A percentile compares a stretch with the other conserved stretches of the same genome.
Conservation (phyloP, 1,139 yeast species). For the Zygotorulaspora mrakii region DNA sequence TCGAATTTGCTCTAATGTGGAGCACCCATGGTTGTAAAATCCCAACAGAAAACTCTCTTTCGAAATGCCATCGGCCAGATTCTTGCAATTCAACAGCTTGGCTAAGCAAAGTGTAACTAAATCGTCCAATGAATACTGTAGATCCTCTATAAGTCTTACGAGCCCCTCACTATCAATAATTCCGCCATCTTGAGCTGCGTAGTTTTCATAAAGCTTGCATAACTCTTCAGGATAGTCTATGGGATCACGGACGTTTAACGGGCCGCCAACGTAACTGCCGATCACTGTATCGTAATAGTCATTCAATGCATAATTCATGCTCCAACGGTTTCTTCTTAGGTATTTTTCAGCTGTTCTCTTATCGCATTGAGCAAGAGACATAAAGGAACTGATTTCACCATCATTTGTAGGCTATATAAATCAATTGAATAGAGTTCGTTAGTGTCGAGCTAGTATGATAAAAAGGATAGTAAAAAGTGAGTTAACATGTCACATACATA, state of each 20-base stretch:
- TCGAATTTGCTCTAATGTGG: slow-evolving; percentile 50
- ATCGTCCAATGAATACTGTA: slow-evolving; percentile 72
- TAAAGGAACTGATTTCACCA: slow-evolving; percentile 9
- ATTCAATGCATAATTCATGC: slow-evolving; percentile 34
- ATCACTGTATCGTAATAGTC: slow-evolving; percentile 32
- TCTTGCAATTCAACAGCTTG: slow-evolving; percentile 48
- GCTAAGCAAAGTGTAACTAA: slow-evolving; percentile 66
- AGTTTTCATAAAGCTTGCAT: slow-evolving; percentile 28
- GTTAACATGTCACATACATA: too few species aligned
- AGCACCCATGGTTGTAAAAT: slow-evolving; percentile 33
- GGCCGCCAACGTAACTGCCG: slow-evolving; percentile 20
- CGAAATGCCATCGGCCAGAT: slow-evolving; percentile 23
- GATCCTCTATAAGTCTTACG: slow-evolving; percentile 57
- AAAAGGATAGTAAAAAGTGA: too few species aligned
- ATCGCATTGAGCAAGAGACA: slow-evolving; percentile 24
- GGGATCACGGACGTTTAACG: not conserved
- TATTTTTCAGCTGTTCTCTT: slow-evolving; percentile 25
- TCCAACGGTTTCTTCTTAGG: slow-evolving; percentile 29
- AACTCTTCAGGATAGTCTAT: slow-evolving; percentile 24
- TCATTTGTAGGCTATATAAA: slow-evolving; percentile 10
- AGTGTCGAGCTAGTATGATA: too few species aligned
- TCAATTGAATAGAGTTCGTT: not conserved
- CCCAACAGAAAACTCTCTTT: slow-evolving; percentile 28
- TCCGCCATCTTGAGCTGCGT: slow-evolving; percentile 32
- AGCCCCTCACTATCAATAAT: slow-evolving; percentile 74